A percentile compares a stretch with the other conserved stretches of the same genome.
These are phyloP conservation scores for Cyclostephanos tholiformis DNA, from an alignment of 108 stramenopile species.

Conservation along the genomic window DNA sequence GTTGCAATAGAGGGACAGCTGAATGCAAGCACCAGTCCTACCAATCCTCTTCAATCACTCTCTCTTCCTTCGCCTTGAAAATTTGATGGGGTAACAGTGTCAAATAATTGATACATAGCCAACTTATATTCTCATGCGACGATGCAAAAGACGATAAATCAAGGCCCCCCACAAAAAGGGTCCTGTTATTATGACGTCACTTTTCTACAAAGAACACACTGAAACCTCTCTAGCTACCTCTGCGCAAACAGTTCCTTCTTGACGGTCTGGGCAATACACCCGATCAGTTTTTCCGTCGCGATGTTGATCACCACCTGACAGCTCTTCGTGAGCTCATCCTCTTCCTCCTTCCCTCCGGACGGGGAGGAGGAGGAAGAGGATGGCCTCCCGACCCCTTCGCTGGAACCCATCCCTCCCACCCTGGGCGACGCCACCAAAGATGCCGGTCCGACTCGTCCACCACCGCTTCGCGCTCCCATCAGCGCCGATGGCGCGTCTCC, in stretches of 20 bases:
- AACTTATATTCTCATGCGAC: too few species aligned
- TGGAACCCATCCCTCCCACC: conserved; percentile 13
- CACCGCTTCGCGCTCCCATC: conserved; percentile 19
- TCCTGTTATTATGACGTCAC: neutral
- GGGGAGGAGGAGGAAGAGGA: neutral
- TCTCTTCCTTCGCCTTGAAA: too few species aligned
- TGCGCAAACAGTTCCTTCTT: conserved; percentile 44
- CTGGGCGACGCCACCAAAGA: conserved; percentile 12
- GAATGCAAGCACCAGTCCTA: too few species aligned
- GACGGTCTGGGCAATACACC: conserved; percentile 42
- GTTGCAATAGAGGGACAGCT: too few species aligned
- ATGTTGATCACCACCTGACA: conserved; percentile 52
- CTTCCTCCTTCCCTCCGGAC: conserved; percentile 15
- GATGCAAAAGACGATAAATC: neutral
- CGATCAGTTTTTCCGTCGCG: conserved; percentile 49
- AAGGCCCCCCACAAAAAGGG: neutral
- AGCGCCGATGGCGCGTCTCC: conserved; percentile 9
- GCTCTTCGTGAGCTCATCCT: conserved; percentile 40
- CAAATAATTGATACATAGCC: too few species aligned
- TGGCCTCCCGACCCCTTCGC: neutral
- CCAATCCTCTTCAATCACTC: too few species aligned
- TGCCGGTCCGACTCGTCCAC: conserved; percentile 24
- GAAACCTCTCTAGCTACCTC: neutral
- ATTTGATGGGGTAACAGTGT: too few species aligned
- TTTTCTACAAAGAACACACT: neutral